phyloP scores from a whole-genome alignment of 108 stramenopile species.

The Chaetoceros tenuissimus region DNA sequence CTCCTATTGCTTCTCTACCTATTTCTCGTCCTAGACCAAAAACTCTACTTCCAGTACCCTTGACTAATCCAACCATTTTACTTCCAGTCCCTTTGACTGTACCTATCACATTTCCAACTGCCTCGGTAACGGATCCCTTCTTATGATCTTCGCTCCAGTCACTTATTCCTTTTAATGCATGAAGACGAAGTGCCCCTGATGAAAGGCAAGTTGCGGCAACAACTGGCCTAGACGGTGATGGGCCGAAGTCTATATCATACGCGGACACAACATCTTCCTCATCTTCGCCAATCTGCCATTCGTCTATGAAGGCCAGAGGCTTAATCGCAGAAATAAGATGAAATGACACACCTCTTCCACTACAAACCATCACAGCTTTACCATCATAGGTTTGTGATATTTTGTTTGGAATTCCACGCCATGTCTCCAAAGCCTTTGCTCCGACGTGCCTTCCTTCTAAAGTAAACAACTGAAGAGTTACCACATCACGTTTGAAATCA shows the following conservation, averaged over 20 bases:
- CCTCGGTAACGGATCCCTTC: slow-evolving; percentile 16
- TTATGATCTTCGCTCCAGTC: slow-evolving; percentile 59
- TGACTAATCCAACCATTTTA: slow-evolving; percentile 37
- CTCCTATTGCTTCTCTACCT: slow-evolving; percentile 30
- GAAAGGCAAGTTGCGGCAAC: slow-evolving; percentile 79
- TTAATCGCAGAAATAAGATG: slow-evolving; percentile 65
- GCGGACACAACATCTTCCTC: slow-evolving; percentile 39
- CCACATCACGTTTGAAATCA: slow-evolving; percentile 34
- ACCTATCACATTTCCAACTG: slow-evolving; percentile 38
- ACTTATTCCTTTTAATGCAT: slow-evolving; percentile 80
- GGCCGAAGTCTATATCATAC: slow-evolving; percentile 82
- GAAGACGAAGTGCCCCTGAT: slow-evolving; percentile 69
- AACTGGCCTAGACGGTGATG: slow-evolving; percentile 72
- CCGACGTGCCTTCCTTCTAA: slow-evolving; percentile 68
- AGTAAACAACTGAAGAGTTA: slow-evolving; percentile 69
- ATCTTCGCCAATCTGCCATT: slow-evolving; percentile 68
- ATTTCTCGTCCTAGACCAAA: slow-evolving; percentile 45
- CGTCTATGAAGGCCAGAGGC: slow-evolving; percentile 66
- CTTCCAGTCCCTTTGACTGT: slow-evolving; percentile 35
- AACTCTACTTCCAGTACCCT: slow-evolving; percentile 32
- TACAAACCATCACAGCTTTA: slow-evolving; percentile 71
- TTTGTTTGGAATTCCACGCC: slow-evolving; percentile 61
- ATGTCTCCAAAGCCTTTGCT: slow-evolving; percentile 53
- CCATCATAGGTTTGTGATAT: slow-evolving; percentile 67
- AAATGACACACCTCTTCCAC: slow-evolving; percentile 62